These are phyloP conservation scores for Cadophora luteo-olivacea DNA, from an alignment of 2,329 filamentous ascomycete genomes.

Conservation along the genomic window DNA sequence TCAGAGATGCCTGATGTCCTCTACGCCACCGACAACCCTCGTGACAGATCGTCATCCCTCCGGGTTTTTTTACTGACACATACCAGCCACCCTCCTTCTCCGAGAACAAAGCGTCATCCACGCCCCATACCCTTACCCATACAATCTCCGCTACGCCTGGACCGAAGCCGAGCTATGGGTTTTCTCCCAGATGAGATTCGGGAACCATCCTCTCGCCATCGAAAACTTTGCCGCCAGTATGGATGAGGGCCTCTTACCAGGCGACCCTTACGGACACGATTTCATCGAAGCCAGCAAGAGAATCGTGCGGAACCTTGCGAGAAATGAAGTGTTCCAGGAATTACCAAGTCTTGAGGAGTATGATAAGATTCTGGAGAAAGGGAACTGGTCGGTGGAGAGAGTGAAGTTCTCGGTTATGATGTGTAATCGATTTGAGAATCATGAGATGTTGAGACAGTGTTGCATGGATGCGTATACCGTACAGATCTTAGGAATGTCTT, in stretches of 20 bases:
- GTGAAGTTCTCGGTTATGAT: not conserved
- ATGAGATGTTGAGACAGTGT: not conserved
- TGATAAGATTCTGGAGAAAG: not conserved
- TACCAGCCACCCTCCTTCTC: not conserved
- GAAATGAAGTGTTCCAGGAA: not conserved
- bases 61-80: not conserved
- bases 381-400: no score
- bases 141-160: not conserved
- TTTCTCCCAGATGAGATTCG: not conserved
- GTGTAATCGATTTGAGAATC: conserved; percentile 2
- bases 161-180: conserved; percentile 11
- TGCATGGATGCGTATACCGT: not conserved
- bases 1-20: not conserved
- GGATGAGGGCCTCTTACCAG: not conserved
- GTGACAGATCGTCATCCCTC: no score
- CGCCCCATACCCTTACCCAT: not conserved
- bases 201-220: not conserved
- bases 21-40: no score
- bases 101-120: not conserved
- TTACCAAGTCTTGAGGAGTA: not conserved
- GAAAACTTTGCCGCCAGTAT: not conserved
- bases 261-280: not conserved
- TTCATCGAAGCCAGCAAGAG: not conserved
- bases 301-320: not conserved
- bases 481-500: not conserved